Percentiles rank a stretch among this genome's conserved stretches.
Conservation (phyloP, 2,329 filamentous ascomycete species). For the Fusarium neocosmosporiellum region DNA sequence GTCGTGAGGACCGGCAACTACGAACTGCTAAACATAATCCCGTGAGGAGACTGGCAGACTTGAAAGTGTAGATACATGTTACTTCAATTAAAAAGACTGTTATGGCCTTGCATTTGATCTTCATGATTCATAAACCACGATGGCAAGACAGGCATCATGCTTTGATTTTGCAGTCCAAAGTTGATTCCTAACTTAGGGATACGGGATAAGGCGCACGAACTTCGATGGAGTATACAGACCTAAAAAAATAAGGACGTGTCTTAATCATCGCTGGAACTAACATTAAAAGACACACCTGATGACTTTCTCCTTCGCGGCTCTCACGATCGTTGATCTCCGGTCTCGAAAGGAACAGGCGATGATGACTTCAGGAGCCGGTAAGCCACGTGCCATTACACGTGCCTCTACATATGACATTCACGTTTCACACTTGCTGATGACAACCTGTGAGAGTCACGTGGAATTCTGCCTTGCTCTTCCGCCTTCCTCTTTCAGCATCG, state of each 20-base stretch:
- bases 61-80: background rate
- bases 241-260: background rate
- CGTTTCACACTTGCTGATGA: background rate
- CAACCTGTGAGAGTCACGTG: background rate
- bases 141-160: too few relatives aligned
- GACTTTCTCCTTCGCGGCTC: background rate
- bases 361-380: background rate
- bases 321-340: background rate
- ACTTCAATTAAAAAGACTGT: too few relatives aligned
- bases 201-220: background rate
- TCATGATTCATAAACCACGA: too few relatives aligned
- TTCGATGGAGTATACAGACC: background rate
- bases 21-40: background rate
- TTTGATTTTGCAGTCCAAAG: too few relatives aligned
- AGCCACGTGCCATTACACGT: background rate
- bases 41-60: background rate
- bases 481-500: background rate
- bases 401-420: background rate
- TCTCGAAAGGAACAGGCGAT: background rate
- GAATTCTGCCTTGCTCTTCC: background rate
- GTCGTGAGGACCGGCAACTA: background rate
- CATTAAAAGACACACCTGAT: background rate
- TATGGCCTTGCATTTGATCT: too few relatives aligned
- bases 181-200: fast-evolving
- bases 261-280: background rate